These are phyloP conservation scores for Neurospora hispaniola DNA, from an alignment of 495 filamentous ascomycete species.

Conservation along the genomic window DNA sequence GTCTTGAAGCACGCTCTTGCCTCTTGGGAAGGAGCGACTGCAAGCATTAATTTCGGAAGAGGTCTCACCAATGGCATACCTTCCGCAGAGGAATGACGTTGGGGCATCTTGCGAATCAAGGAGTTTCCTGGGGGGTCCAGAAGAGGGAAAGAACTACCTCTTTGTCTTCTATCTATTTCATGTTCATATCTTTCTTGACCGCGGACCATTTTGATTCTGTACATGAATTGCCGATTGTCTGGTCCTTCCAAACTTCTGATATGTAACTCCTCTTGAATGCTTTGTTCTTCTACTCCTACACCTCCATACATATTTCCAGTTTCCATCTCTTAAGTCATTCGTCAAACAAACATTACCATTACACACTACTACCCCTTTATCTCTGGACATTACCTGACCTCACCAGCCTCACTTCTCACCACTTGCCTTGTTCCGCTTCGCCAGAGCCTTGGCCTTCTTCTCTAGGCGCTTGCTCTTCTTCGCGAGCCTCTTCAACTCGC, in stretches of 20 bases:
- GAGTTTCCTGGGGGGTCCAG: too few species aligned
- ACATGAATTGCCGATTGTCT: not conserved
- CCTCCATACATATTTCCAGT: fast-evolving
- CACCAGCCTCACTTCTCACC: not conserved
- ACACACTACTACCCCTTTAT: not conserved
- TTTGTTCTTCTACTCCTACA: not conserved
- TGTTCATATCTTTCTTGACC: not conserved
- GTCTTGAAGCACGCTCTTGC: not conserved
- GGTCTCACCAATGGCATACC: not conserved
- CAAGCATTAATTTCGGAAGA: not conserved
- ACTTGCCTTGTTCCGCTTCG: not conserved
- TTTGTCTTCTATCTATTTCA: not conserved
- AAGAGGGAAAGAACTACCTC: too few species aligned
- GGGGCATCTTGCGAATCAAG: not conserved
- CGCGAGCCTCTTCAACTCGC: not conserved
- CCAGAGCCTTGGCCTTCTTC: not conserved
- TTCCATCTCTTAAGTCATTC: not conserved
- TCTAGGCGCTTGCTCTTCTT: not conserved
- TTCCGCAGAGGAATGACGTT: not conserved
- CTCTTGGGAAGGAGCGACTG: not conserved
- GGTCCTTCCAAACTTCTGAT: not conserved
- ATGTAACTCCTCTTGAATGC: not conserved
- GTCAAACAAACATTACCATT: not conserved
- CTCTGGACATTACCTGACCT: not conserved
- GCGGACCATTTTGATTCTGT: too few species aligned